A percentile compares a stretch with the other conserved stretches of the same genome.
Evolutionary conservation across 805 yeast species (phyloP).

Genomic region (Groenewaldozyma salmanticensis): DNA sequence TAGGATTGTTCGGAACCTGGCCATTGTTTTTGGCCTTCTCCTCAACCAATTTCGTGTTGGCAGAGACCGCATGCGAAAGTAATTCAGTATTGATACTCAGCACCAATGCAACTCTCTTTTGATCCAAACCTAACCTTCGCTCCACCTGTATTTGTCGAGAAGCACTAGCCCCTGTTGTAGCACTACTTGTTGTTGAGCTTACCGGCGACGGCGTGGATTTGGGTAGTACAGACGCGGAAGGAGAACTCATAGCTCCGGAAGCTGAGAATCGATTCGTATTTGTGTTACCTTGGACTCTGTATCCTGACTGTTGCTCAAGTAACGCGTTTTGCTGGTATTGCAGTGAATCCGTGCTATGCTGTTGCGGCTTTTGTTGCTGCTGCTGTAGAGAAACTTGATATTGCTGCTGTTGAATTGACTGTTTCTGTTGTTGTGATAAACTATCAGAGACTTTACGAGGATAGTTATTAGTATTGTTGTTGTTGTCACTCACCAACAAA

Average conservation of each 20-base stretch:
- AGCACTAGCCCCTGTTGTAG: too few relatives aligned
- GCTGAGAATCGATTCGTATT: too few relatives aligned
- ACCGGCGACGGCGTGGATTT: too few relatives aligned
- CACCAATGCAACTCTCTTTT: conserved; percentile 21
- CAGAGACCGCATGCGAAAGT: conserved; percentile 16
- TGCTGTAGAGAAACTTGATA: neutral
- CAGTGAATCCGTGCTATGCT: neutral
- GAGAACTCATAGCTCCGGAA: too few relatives aligned
- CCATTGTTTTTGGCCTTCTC: conserved; percentile 9
- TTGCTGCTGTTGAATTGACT: neutral
- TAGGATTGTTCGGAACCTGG: conserved; percentile 6
- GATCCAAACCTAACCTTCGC: conserved; percentile 17
- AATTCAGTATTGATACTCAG: conserved; percentile 26
- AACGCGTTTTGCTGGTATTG: neutral
- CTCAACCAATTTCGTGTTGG: conserved; percentile 7
- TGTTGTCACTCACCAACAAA: neutral
- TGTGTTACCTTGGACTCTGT: neutral
- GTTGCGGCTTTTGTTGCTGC: neutral
- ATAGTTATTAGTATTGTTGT: too few relatives aligned
- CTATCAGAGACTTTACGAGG: too few relatives aligned
- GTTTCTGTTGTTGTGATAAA: conserved; percentile 1
- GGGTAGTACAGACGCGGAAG: too few relatives aligned
- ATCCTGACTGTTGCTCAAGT: neutral
- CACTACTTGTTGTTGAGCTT: neutral
- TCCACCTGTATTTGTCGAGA: neutral